A percentile compares a stretch with the other conserved stretches of the same genome.
Conservation (phyloP, 768 basidiomycete species). For the Boletus patriciae region DNA sequence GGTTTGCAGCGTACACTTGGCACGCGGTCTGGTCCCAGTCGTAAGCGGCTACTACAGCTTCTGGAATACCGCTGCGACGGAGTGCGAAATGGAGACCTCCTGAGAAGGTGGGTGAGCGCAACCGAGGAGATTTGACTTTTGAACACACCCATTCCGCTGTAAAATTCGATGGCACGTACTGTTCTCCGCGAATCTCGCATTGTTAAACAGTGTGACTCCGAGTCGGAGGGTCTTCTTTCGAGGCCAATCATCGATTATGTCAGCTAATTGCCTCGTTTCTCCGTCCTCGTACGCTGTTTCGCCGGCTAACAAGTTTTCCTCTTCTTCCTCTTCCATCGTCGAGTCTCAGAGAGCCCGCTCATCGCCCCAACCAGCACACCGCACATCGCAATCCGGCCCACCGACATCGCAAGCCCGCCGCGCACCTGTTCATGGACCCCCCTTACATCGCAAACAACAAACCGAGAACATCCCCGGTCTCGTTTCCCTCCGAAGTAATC, state of each 20-base stretch:
- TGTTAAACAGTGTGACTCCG: too few relatives aligned
- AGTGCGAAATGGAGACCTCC: slow-evolving; percentile 76
- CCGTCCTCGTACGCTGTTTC: slow-evolving; percentile 3
- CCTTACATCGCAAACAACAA: slow-evolving; percentile 2
- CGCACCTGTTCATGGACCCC: slow-evolving; percentile 10
- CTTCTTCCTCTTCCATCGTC: slow-evolving; percentile 3
- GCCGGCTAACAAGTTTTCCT: slow-evolving; percentile 1
- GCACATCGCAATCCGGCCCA: not conserved
- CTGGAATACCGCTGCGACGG: slow-evolving; percentile 46
- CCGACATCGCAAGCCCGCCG: not conserved
- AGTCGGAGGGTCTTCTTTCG: too few relatives aligned
- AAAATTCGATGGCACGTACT: slow-evolving; percentile 57
- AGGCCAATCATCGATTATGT: slow-evolving; percentile 19
- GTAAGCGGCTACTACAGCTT: slow-evolving; percentile 63
- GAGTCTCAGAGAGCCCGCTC: not conserved
- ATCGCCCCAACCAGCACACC: not conserved
- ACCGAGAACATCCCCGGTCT: not conserved
- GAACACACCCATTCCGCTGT: slow-evolving; percentile 69
- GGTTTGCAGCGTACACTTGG: slow-evolving; percentile 65
- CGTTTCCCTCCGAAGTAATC: slow-evolving; percentile 9
- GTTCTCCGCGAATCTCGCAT: slow-evolving; percentile 7
- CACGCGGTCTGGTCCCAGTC: slow-evolving; percentile 82
- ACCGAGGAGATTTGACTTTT: not conserved
- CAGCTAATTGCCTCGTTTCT: slow-evolving; percentile 24
- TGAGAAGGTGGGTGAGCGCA: slow-evolving; percentile 27